Base-by-base conservation (phyloP, 805 yeast genomes). In the Grigorovia humatica region DNA sequence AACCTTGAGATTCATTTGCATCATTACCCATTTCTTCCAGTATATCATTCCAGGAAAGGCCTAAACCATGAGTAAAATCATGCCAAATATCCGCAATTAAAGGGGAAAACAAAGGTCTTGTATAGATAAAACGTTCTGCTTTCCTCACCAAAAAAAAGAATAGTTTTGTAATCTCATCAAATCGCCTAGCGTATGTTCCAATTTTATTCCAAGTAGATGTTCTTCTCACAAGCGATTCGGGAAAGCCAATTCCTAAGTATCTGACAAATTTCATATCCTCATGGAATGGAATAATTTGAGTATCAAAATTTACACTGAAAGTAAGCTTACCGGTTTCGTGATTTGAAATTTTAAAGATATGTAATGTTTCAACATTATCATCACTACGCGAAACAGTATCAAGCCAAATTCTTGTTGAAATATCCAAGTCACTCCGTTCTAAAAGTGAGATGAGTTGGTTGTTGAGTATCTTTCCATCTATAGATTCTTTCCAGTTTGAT, bases 401-500 rank as follows among this genome's bases (percentile, higher is more conserved):
- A 0, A 77, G 48, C 93, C 95, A 88, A 1, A 63, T 59, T 0
- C 71, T 65, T 48, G 74, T 76, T 0, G 76, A 57, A 0, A 51
- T 53, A 29, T 73, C 65, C 0, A 79, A 61, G 48, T 82, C 71
- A 11, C 81, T 64, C 47, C 74, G 77, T 23, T 70, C 65, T n/a
- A 71, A 59, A 47, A 85, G 70, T 0, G 70, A 64, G 2, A 63
- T 57, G 23, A 79, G 72, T 53, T 80, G 86, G 1, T 70, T 63
- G 11, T 75, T 70, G 0, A 91, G 76, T 54, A 75, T 78, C 49
- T 74, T 76, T 0, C 96, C 96, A 49, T 82, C 88, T 2, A 82
- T 76, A 52, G 78, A 80, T 9, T 72, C 67, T 19, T 64, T 68
- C 90, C 90, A 84, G 8, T 80, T 79, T 17, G 71, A 60, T 0